Evolutionary conservation across 768 basidiomycete species (phyloP), one percentile per base, ranked within the genome.

Genomic region (Amylocystis lapponica): DNA sequence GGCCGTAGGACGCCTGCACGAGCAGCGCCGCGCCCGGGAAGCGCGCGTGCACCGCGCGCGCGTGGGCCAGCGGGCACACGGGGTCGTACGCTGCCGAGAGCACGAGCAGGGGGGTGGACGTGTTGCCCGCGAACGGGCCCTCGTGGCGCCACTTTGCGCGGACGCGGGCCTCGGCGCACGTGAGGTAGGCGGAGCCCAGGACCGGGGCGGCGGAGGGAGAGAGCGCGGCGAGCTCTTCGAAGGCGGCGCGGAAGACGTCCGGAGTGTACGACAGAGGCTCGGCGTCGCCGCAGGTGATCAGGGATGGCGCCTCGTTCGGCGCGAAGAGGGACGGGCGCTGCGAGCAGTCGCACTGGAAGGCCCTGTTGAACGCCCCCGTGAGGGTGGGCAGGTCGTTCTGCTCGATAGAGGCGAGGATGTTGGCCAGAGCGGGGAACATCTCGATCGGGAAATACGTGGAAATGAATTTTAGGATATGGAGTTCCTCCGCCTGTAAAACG

Each of bases 251-350:
- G 44, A 17, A 45, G 16, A 12, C 34, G n/a, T 13, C 36, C 16
- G n/a, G 27, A 13, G 41, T 25, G 40, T n/a, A 46, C 17, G 44
- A 11, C 2, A 32, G 23, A 17, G 20, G 20, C 20, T 46, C 51
- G 32, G 32, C 51, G 34, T 52, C 50, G 31, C 43, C 50, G 35
- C 50, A 51, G 19, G 21, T 44, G 36, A 51, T 38, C 25, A 46
- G 30, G 23, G 6, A 27, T n/a, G 33, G 29, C 36, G 46, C 50
- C 27, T 51, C 50, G 46, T 39, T 51, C 32, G 10, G 23, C 30
- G 32, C 33, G 7, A 26, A 32, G 27, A 30, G 27, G 11, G 39
- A 43, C 27, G 26, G 20, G 13, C 34, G 21, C 21, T 14, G 33
- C 16, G 16, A 8, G 41, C 51, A 52, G n/a, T 41, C 21, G 47